Conservation (phyloP, 2,329 filamentous ascomycete genomes). For the Cyanodermella asteris region DNA sequence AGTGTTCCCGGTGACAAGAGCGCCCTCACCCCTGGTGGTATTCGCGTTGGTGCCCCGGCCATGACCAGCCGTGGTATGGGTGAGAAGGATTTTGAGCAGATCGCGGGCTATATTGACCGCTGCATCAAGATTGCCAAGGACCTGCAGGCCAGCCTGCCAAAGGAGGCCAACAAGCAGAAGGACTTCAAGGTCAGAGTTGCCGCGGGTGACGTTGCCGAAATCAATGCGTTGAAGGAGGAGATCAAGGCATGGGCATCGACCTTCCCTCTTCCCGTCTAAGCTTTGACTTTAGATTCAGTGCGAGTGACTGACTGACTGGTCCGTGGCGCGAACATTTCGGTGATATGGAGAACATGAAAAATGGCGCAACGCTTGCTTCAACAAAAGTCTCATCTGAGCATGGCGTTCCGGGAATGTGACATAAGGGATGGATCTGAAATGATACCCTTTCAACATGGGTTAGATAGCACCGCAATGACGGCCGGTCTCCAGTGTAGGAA, state of each 20-base stretch:
- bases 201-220: constrained; percentile 54
- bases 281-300: no score
- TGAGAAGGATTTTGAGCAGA: constrained; percentile 74
- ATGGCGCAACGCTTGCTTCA: no score
- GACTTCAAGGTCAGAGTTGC: constrained; percentile 94
- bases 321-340: no score
- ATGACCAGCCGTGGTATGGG: constrained; percentile 95
- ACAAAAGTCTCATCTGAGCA: no score
- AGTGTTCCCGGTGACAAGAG: constrained; percentile 94
- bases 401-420: no score
- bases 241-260: constrained; percentile 66
- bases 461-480: no score
- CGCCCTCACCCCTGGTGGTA: constrained; percentile 77
- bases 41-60: constrained; percentile 89
- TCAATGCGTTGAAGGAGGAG: constrained; percentile 72
- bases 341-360: no score
- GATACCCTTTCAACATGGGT: no score
- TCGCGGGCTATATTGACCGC: constrained; percentile 73
- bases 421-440: no score
- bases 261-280: constrained; percentile 73
- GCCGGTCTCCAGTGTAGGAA: no score
- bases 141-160: constrained; percentile 64
- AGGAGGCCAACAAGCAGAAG: constrained; percentile 98
- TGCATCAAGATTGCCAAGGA: constrained; percentile 79
- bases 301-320: no score